These are phyloP conservation scores for Aspergillus calidoustus DNA, from an alignment of 2,329 filamentous ascomycete genomes.

Conservation along the genomic window DNA sequence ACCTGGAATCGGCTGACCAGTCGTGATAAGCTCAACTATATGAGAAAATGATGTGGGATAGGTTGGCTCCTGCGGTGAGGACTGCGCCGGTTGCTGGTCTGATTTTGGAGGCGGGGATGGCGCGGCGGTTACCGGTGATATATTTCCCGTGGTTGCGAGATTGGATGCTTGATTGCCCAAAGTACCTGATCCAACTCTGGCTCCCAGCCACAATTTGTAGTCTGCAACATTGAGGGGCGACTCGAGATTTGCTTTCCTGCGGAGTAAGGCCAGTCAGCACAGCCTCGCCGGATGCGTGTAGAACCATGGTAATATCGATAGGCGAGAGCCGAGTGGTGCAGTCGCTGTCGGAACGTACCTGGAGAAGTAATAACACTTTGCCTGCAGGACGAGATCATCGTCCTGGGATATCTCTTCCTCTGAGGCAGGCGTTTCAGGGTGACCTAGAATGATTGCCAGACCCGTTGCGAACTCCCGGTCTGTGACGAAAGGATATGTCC, in stretches of 20 bases:
- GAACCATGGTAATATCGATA: neutral
- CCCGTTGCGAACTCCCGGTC: slow-evolving; percentile 53
- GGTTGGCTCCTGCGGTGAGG: slow-evolving; percentile 58
- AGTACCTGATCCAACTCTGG: slow-evolving; percentile 15
- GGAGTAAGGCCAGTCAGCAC: neutral
- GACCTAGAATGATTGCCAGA: slow-evolving; percentile 52
- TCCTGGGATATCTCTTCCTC: slow-evolving; percentile 44
- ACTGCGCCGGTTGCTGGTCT: slow-evolving; percentile 29
- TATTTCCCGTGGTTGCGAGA: slow-evolving; percentile 9
- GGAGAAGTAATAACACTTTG: slow-evolving; percentile 55
- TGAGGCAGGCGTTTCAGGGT: slow-evolving; percentile 43
- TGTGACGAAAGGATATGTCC: slow-evolving; percentile 44
- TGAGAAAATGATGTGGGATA: slow-evolving; percentile 85
- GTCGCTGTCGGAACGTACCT: slow-evolving; percentile 34
- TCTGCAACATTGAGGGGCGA: slow-evolving; percentile 64
- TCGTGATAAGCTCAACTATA: slow-evolving; percentile 82
- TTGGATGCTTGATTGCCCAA: slow-evolving; percentile 12
- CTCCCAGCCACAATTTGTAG: slow-evolving; percentile 68
- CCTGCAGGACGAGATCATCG: slow-evolving; percentile 50
- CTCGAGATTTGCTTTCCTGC: slow-evolving; percentile 43
- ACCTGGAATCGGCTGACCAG: slow-evolving; percentile 80
- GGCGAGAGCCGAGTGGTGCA: too few species aligned
- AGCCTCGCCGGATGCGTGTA: neutral
- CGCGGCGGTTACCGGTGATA: slow-evolving; percentile 14
- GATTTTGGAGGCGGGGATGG: slow-evolving; percentile 14